phyloP scores from a whole-genome alignment of 2,329 filamentous ascomycete species.

The Fusarium duplospermum region DNA sequence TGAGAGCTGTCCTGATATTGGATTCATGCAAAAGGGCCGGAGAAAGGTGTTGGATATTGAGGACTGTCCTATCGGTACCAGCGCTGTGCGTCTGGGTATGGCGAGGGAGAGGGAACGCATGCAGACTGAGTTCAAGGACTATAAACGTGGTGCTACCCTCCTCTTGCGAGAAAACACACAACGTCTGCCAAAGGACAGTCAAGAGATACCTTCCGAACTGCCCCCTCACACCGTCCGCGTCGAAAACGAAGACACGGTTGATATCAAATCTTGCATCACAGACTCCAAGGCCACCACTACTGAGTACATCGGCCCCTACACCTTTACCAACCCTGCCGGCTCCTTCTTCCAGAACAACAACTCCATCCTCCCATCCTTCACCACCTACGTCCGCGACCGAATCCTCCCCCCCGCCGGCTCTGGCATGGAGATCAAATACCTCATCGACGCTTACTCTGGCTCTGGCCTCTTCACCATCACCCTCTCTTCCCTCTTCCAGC shows the following conservation, averaged over 20 bases:
- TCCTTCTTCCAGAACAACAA: conserved; percentile 99
- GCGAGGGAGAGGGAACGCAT: conserved; percentile 83
- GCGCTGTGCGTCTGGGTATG: conserved; percentile 84
- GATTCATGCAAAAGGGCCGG: conserved; percentile 90
- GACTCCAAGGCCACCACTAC: conserved; percentile 84
- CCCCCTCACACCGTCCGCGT: conserved; percentile 56
- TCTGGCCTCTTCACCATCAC: conserved; percentile 98
- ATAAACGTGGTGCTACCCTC: conserved; percentile 86
- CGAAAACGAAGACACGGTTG: conserved; percentile 69
- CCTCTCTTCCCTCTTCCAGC: conserved; percentile 84
- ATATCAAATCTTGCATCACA: conserved; percentile 90
- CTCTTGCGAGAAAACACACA: conserved; percentile 87
- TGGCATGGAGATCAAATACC: conserved; percentile 73
- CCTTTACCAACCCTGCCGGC: conserved; percentile 91
- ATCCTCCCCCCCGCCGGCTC: conserved; percentile 68
- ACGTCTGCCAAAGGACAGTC: conserved; percentile 67
- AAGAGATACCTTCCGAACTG: conserved; percentile 45
- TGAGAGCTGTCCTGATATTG: conserved; percentile 79
- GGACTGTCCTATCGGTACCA: conserved; percentile 94
- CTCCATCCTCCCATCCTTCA: conserved; percentile 90
- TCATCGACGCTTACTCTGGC: conserved; percentile 98
- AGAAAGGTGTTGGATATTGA: conserved; percentile 90
- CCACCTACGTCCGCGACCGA: conserved; percentile 84
- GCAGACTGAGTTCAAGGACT: conserved; percentile 74
- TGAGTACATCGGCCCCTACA: conserved; percentile 87